phyloP scores from a whole-genome alignment of 257 asterid species.

The Rubia yunnanensis region DNA sequence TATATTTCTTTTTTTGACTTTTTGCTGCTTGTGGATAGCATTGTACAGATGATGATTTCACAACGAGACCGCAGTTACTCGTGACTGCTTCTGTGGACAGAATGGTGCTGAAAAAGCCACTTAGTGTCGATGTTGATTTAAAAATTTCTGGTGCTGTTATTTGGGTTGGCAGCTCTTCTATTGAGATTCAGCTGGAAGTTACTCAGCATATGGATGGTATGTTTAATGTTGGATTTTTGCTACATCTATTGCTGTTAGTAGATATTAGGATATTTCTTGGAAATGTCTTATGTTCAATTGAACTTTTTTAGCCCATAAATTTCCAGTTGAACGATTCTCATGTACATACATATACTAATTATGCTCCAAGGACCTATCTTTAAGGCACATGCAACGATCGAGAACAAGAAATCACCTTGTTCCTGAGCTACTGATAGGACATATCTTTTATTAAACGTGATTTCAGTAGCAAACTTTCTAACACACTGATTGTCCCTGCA shows the following conservation, averaged over 20 bases:
- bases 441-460: no score
- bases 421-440: no score
- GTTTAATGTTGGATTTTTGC: slow-evolving; percentile 9
- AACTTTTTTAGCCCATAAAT: no score
- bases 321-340: no score
- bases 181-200: slow-evolving; percentile 89
- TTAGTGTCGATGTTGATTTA: slow-evolving; percentile 66
- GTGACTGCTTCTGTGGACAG: slow-evolving; percentile 94
- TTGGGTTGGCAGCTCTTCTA: slow-evolving; percentile 94
- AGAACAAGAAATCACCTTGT: no score
- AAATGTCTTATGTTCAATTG: no score
- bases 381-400: no score
- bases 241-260: not conserved
- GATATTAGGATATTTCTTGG: no score
- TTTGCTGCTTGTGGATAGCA: slow-evolving; percentile 40
- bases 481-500: no score
- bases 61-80: slow-evolving; percentile 67
- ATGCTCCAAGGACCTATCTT: not conserved
- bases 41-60: slow-evolving; percentile 79
- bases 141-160: slow-evolving; percentile 81
- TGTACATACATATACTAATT: no score
- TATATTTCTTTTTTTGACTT: not conserved
- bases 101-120: slow-evolving; percentile 89
- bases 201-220: slow-evolving; percentile 69
- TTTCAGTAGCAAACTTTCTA: no score